A percentile compares a stretch with the other conserved stretches of the same genome.
Conservation (phyloP, 345 rosid genomes). For the Eucalyptus caleyi region DNA sequence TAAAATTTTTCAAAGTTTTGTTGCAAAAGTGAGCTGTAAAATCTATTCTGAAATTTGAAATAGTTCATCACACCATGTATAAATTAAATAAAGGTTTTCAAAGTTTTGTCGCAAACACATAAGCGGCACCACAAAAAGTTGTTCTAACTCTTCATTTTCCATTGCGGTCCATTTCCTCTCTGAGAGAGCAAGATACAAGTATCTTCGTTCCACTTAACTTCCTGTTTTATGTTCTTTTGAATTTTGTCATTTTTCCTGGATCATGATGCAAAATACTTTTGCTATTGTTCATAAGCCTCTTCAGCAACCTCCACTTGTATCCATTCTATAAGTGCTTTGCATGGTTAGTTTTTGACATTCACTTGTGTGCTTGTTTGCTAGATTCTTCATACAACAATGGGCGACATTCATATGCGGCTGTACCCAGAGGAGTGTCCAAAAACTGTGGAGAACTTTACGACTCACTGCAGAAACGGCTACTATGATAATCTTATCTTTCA, state of each 20-base stretch:
- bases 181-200: background rate
- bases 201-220: background rate
- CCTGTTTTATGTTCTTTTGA: background rate
- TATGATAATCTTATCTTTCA: conserved; percentile 95
- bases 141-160: background rate
- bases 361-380: conserved; percentile 3
- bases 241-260: background rate
- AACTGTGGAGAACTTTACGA: conserved; percentile 96
- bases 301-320: background rate
- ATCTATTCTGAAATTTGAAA: background rate
- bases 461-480: conserved; percentile 92
- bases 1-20: background rate
- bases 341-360: background rate
- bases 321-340: background rate
- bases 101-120: background rate
- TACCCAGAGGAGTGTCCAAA: conserved; percentile 99
- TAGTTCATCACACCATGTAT: background rate
- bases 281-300: background rate
- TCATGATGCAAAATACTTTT: background rate
- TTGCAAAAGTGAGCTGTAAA: background rate
- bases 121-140: background rate
- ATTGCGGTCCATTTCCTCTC: background rate
- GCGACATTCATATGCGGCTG: conserved; percentile 80
- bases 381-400: conserved; percentile 92
- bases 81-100: background rate